Evolutionary conservation across 1,284 basidiomycete species (phyloP).

Genomic region (Cryptococcus hybrid): DNA sequence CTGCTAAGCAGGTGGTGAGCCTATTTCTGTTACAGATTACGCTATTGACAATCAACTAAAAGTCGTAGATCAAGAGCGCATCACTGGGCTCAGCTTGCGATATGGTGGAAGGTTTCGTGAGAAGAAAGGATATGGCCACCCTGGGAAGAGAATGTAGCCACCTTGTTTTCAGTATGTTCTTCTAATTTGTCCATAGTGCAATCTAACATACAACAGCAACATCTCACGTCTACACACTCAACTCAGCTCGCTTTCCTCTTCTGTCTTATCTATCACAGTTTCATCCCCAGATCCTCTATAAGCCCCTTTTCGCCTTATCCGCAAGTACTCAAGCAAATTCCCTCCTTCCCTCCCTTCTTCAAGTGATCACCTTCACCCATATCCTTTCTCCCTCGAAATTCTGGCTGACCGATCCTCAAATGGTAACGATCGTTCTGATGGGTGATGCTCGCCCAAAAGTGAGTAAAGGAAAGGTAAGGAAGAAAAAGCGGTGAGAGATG

Average conservation of each 20-base stretch:
- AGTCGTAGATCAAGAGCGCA: constrained; percentile 1
- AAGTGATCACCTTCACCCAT: constrained; percentile 45
- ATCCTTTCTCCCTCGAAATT: constrained; percentile 57
- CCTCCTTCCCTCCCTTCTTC: constrained; percentile 60
- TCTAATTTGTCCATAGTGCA: not conserved
- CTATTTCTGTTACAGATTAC: not conserved
- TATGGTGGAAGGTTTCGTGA: constrained; percentile 14
- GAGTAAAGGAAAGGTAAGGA: constrained; percentile 44
- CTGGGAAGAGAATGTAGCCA: constrained; percentile 10
- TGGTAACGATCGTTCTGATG: constrained; percentile 66
- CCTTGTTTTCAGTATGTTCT: constrained; percentile 18
- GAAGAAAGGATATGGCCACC: constrained; percentile 1
- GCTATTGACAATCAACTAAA: not conserved
- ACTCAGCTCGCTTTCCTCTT: constrained; percentile 16
- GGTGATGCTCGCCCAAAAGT: constrained; percentile 27
- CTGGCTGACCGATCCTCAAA: constrained; percentile 69
- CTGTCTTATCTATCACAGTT: constrained; percentile 21
- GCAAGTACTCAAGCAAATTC: constrained; percentile 61
- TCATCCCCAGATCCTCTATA: constrained; percentile 67
- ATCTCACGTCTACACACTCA: not conserved
- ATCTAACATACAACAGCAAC: not conserved
- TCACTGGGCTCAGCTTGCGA: constrained; percentile 3
- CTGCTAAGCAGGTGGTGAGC: constrained; percentile 15
- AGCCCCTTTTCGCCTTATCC: constrained; percentile 68
- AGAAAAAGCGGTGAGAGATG: constrained; percentile 51